Evolutionary conservation across 345 rosid species (phyloP).

Genomic region (Ailanthus altissimus): DNA sequence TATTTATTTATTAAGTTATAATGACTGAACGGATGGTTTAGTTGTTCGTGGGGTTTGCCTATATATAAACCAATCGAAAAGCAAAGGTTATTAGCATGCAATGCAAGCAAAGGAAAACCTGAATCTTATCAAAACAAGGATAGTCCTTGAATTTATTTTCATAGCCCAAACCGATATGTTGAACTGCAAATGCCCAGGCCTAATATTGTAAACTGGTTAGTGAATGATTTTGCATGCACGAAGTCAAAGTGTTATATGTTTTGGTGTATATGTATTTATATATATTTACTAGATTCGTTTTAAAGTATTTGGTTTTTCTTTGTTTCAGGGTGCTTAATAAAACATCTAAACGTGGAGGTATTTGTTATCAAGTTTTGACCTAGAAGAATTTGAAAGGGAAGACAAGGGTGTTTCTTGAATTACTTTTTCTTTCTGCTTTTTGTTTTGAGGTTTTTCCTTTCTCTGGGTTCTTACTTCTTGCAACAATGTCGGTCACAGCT

Average conservation of each 20-base stretch:
- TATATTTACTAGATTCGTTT: neutral
- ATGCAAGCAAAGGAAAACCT: no score
- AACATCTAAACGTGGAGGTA: neutral
- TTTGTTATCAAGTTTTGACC: neutral
- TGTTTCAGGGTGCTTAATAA: neutral
- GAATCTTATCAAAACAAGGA: no score
- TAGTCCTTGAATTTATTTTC: no score
- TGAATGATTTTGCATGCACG: neutral
- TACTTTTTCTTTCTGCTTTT: neutral
- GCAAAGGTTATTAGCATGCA: no score
- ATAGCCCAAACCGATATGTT: no score
- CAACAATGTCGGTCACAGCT: conserved; percentile 70
- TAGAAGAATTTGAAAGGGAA: neutral
- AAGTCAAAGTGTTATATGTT: neutral
- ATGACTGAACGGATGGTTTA: no score
- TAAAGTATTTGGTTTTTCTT: neutral
- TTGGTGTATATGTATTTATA: no score
- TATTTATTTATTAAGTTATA: no score
- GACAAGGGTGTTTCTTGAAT: neutral
- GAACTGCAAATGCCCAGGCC: no score
- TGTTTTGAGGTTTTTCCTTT: neutral
- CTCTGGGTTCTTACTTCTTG: neutral
- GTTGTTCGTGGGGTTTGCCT: no score
- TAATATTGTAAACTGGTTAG: neutral
- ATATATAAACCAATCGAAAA: no score